These are phyloP conservation scores for Chlorella vulgaris DNA, from an alignment of 139 green algal species.

Conservation along the genomic window DNA sequence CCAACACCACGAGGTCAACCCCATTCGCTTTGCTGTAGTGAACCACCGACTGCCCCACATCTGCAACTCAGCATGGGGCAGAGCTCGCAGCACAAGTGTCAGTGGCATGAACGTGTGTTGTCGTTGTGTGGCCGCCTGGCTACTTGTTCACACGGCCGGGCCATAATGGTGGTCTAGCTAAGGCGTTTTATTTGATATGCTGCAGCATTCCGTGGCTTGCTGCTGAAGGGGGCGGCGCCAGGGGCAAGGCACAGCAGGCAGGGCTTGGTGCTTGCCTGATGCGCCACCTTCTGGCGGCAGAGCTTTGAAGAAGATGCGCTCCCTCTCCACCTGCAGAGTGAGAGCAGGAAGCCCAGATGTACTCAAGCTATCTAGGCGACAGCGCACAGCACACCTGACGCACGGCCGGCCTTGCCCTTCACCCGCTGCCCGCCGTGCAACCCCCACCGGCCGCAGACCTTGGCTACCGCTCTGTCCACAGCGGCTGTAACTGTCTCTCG, in stretches of 20 bases:
- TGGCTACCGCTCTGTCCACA: slow-evolving; percentile 13
- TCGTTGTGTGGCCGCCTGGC: too few relatives aligned
- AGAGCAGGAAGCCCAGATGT: background rate
- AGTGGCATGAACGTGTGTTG: background rate
- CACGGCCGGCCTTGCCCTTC: too few relatives aligned
- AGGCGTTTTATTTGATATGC: too few relatives aligned
- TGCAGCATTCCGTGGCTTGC: too few relatives aligned
- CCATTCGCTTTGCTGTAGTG: slow-evolving; percentile 51
- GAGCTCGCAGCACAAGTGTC: too few relatives aligned
- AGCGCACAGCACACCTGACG: too few relatives aligned
- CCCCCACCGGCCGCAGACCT: background rate
- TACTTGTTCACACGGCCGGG: too few relatives aligned
- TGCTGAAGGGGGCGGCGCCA: too few relatives aligned
- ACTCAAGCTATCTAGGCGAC: background rate
- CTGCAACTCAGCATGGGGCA: slow-evolving; percentile 12
- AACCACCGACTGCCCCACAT: slow-evolving; percentile 55
- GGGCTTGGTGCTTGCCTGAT: slow-evolving; percentile 13
- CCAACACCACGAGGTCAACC: slow-evolving; percentile 42
- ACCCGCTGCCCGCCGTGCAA: too few relatives aligned
- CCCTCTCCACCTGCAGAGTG: slow-evolving; percentile 25
- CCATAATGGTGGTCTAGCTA: too few relatives aligned
- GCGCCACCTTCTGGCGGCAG: slow-evolving; percentile 45
- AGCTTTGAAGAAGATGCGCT: slow-evolving; percentile 29
- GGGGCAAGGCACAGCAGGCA: background rate
- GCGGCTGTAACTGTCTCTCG: slow-evolving; percentile 7